Base-by-base conservation (phyloP, 2,329 filamentous ascomycete species). In the Fusarium sp. region DNA sequence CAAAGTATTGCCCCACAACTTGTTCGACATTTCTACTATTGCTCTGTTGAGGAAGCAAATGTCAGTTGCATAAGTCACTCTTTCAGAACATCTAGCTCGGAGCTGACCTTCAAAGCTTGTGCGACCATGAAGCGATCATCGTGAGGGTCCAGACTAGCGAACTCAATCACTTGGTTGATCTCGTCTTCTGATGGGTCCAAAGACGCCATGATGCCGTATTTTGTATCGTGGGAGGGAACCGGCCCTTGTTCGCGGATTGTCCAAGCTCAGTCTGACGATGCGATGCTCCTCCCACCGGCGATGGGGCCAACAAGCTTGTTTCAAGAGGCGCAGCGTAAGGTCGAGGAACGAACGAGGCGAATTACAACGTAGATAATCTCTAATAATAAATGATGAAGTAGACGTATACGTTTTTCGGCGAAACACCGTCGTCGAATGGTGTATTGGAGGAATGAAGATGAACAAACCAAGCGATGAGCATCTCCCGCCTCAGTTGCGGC, bases 1-100 rank as follows among this genome's bases (percentile, higher is more conserved):
- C 85, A 52, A 84, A 87, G 69, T 80, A 89, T 54, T 88, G 84
- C 57, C 81, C 81, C 1, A 86, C 75, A 3, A 89, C 87, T 22
- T 80, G 76, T 44, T 85, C 80, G 34, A 84, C 70, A 68, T 85
- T 82, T 44, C 83, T 80, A 36, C 80, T 81, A 65, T 87, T 80
- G 62, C 75, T 76, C 78, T 80, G 44, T 36, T 11, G 19, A 52
- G n/a, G 21, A 49, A 24, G 49, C 17, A 9, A 26, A 53, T 46
- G 61, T 71, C 21, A 71, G 68, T 54, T 39, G 43, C 39, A 43
- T 53, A 17, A 31, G n/a, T 38, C 22, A 34, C 45, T 43, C 10
- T 38, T 24, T 45, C 40, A 19, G 28, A 43, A 14, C 28, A 31
- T 21, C 26, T 43, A 38, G 19, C 22, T 28, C 51, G 19, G 45